phyloP scores from a whole-genome alignment of 768 basidiomycete species.

The Exsudoporus frostii region DNA sequence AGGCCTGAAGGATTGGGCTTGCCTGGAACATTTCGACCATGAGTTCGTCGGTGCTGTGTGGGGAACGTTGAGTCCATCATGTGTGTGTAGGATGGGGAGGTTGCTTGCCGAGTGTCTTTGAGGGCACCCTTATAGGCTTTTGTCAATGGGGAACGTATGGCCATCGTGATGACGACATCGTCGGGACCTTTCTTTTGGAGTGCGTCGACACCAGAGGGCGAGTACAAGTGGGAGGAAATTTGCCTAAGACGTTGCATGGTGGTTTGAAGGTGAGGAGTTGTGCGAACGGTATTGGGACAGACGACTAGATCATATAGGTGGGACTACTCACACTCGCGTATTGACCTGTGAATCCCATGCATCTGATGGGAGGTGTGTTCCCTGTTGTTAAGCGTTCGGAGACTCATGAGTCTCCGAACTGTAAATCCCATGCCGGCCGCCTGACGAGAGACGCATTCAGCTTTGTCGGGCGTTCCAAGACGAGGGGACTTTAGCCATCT shows the following conservation, averaged over 20 bases:
- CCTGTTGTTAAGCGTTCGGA: too few relatives aligned
- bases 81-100: not conserved
- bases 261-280: not conserved
- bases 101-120: slow-evolving; percentile 61
- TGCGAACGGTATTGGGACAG: too few relatives aligned
- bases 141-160: slow-evolving; percentile 72
- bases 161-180: slow-evolving; percentile 82
- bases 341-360: too few relatives aligned
- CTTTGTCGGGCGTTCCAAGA: too few relatives aligned
- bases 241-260: slow-evolving; percentile 53
- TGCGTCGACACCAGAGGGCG: slow-evolving; percentile 44
- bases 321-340: too few relatives aligned
- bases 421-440: too few relatives aligned
- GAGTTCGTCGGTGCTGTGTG: slow-evolving; percentile 67
- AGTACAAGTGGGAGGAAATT: slow-evolving; percentile 55
- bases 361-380: too few relatives aligned
- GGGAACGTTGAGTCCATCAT: slow-evolving; percentile 9
- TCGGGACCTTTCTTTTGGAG: slow-evolving; percentile 60
- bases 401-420: too few relatives aligned
- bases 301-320: not conserved
- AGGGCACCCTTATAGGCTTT: slow-evolving; percentile 74
- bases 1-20: not conserved
- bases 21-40: slow-evolving; percentile 82
- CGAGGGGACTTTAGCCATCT: too few relatives aligned
- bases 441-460: too few relatives aligned